Percentiles rank a stretch among this genome's conserved stretches.
phyloP scores from a whole-genome alignment of 768 basidiomycete species.

The Grammothele lineata region DNA sequence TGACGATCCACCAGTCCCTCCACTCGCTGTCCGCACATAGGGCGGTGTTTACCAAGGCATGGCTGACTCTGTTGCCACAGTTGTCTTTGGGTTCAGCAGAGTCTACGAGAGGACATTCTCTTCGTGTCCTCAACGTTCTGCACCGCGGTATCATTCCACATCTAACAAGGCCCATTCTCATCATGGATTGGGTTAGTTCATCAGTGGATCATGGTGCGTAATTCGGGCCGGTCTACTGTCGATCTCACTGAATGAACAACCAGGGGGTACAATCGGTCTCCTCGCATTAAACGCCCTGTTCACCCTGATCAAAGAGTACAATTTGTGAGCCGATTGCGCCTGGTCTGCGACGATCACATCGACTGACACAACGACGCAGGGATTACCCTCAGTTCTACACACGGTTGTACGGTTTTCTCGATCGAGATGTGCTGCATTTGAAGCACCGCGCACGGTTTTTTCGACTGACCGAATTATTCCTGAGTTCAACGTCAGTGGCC shows the following conservation, averaged over 20 bases:
- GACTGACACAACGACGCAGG: constrained; percentile 36
- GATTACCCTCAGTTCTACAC: constrained; percentile 97
- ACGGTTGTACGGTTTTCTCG: constrained; percentile 84
- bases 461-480: constrained; percentile 84
- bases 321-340: constrained; percentile 58
- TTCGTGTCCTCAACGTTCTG: constrained; percentile 69
- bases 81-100: constrained; percentile 38
- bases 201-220: constrained; percentile 78
- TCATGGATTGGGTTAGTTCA: constrained; percentile 91
- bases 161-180: constrained; percentile 66
- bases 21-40: constrained; percentile 75
- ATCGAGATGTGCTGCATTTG: constrained; percentile 82
- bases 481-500: constrained; percentile 78
- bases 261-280: constrained; percentile 82
- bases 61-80: constrained; percentile 67
- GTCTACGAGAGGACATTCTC: constrained; percentile 37
- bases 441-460: constrained; percentile 95
- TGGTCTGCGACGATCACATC: not conserved
- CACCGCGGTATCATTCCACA: constrained; percentile 83
- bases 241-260: no score
- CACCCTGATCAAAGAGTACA: constrained; percentile 87
- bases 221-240: no score
- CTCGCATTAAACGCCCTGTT: constrained; percentile 91
- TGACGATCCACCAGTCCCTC: constrained; percentile 74
- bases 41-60: constrained; percentile 77